A percentile compares a stretch with the other conserved stretches of the same genome.
phyloP scores from a whole-genome alignment of 148 eudicot genomes.

The Arctostaphylos glauca region DNA sequence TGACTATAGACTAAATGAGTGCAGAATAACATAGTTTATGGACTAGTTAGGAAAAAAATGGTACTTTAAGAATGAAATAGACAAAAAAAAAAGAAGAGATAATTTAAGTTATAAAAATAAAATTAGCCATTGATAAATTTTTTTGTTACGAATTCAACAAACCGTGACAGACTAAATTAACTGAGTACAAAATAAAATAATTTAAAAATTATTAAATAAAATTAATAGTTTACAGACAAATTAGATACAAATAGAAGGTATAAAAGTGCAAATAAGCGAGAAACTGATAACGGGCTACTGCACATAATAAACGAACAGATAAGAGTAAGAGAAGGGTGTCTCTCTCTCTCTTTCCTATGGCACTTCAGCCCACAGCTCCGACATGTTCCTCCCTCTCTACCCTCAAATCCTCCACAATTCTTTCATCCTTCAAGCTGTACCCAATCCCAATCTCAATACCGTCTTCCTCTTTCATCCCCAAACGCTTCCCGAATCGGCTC shows the following conservation, averaged over 20 bases:
- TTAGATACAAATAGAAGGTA: not conserved
- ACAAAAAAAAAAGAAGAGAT: no score
- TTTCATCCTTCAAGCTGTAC: constrained; percentile 20
- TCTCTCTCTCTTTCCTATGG: constrained; percentile 7
- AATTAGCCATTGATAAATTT: no score
- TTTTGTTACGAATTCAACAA: no score
- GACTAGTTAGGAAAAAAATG: no score
- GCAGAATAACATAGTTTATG: no score
- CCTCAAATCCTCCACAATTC: constrained; percentile 18
- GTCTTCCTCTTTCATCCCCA: constrained; percentile 15
- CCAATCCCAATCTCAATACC: constrained; percentile 23
- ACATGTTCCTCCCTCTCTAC: constrained; percentile 16
- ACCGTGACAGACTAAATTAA: no score
- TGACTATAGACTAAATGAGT: no score
- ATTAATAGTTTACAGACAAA: no score
- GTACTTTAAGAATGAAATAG: no score
- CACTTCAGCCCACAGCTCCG: constrained; percentile 15
- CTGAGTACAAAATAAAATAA: no score
- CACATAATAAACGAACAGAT: not conserved
- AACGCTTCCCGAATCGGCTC: constrained; percentile 8
- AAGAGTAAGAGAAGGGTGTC: not conserved
- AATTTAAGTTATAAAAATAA: no score
- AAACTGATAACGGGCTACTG: not conserved
- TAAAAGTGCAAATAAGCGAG: not conserved
- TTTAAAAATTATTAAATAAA: no score